Conservation (phyloP, 768 basidiomycete genomes). For the Lepiota brunneoincarnata region DNA sequence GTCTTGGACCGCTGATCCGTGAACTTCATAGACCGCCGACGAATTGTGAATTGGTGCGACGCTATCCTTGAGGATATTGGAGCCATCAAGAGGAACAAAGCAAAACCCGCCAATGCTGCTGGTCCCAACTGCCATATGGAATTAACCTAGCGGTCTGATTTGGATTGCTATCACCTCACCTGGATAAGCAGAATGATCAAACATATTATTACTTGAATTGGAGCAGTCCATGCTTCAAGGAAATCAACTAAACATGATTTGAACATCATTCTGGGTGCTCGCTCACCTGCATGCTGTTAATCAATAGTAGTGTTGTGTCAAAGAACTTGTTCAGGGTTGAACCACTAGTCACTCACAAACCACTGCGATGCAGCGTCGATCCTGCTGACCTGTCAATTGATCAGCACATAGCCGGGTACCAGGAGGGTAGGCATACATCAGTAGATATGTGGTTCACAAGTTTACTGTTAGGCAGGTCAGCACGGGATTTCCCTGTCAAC, state of each 20-base stretch:
- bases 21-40: slow-evolving; percentile 55
- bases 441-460: slow-evolving; percentile 63
- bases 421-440: slow-evolving; percentile 43
- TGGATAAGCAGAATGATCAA: slow-evolving; percentile 58
- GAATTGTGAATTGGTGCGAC: slow-evolving; percentile 51
- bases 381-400: slow-evolving; percentile 43
- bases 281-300: slow-evolving; percentile 38
- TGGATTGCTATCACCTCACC: slow-evolving; percentile 25
- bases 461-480: slow-evolving; percentile 56
- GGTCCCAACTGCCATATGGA: slow-evolving; percentile 51
- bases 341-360: slow-evolving; percentile 49
- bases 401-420: background rate
- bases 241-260: background rate
- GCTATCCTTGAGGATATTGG: slow-evolving; percentile 66
- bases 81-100: slow-evolving; percentile 57
- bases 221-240: slow-evolving; percentile 57
- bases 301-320: background rate
- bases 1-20: slow-evolving; percentile 64
- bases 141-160: background rate
- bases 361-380: slow-evolving; percentile 66
- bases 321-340: background rate
- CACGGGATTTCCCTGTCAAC: slow-evolving; percentile 65
- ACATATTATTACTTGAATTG: slow-evolving; percentile 61
- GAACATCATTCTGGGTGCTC: slow-evolving; percentile 10
- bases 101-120: slow-evolving; percentile 69